Percentiles rank a stretch among this genome's conserved stretches.
Conservation (phyloP, 345 rosid species). For the Punica granatum region DNA sequence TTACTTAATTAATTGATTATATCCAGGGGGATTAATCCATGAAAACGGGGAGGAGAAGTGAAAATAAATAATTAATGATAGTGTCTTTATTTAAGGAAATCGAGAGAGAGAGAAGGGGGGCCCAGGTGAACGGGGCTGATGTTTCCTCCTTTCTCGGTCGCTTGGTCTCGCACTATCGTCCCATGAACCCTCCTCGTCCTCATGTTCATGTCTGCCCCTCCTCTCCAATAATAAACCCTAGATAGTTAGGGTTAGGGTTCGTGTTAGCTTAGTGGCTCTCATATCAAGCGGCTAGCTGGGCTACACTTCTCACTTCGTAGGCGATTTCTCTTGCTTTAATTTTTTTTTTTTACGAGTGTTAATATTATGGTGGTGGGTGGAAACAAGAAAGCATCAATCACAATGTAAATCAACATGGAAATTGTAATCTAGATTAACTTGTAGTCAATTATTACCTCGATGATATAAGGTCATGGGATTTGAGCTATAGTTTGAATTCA, state of each 20-base stretch:
- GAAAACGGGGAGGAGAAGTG: not conserved
- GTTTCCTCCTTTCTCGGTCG: not conserved
- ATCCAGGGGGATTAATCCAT: too few species aligned
- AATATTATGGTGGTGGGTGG: too few species aligned
- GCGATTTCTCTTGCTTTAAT: too few species aligned
- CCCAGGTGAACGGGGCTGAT: not conserved
- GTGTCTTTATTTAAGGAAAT: not conserved
- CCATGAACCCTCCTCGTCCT: not conserved
- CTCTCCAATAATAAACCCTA: not conserved
- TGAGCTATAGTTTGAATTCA: too few species aligned
- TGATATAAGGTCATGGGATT: not conserved
- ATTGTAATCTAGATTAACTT: not conserved
- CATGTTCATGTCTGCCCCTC: not conserved
- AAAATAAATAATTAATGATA: too few species aligned
- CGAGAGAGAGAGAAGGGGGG: not conserved
- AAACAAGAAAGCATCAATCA: not conserved
- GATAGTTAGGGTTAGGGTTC: slow-evolving; percentile 1
- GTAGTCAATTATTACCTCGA: not conserved
- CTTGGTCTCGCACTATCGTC: not conserved
- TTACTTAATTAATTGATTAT: too few species aligned
- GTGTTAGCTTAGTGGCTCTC: not conserved
- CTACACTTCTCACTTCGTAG: too few species aligned
- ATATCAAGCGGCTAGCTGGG: not conserved
- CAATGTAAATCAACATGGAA: slow-evolving; percentile 1
- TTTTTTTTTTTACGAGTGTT: too few species aligned